Percentiles rank a stretch among this genome's conserved stretches.
Evolutionary conservation across 345 rosid species (phyloP).

Genomic region (Eucalyptus cloeziana): DNA sequence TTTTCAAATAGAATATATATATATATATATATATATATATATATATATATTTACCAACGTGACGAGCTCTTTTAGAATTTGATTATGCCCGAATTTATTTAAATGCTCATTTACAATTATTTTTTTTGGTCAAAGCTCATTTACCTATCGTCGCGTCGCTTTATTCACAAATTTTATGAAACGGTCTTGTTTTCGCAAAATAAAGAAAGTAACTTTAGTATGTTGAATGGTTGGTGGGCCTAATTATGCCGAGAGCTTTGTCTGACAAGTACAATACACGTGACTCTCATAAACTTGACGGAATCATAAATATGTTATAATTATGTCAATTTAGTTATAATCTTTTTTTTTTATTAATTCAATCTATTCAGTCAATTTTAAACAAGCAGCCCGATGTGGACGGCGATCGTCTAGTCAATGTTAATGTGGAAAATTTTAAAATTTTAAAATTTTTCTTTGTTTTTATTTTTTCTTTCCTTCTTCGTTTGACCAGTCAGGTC

Average conservation of each 20-base stretch:
- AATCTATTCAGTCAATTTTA: fast-evolving
- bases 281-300: background rate
- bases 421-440: no score
- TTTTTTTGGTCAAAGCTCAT: background rate
- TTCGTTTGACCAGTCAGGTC: fast-evolving
- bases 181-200: background rate
- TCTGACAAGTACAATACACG: background rate
- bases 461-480: no score
- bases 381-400: fast-evolving
- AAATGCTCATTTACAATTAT: background rate
- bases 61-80: background rate
- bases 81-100: background rate
- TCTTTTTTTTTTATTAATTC: fast-evolving
- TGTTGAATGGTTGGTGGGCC: background rate
- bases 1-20: background rate
- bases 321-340: no score
- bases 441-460: no score
- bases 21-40: no score
- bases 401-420: fast-evolving
- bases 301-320: no score
- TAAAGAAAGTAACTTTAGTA: background rate
- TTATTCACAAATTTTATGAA: background rate
- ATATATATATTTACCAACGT: background rate
- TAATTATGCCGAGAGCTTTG: background rate
- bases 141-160: background rate